Evolutionary conservation across 192 early-diverging fungal genomes (phyloP).

Genomic region (Coemansia sp.): DNA sequence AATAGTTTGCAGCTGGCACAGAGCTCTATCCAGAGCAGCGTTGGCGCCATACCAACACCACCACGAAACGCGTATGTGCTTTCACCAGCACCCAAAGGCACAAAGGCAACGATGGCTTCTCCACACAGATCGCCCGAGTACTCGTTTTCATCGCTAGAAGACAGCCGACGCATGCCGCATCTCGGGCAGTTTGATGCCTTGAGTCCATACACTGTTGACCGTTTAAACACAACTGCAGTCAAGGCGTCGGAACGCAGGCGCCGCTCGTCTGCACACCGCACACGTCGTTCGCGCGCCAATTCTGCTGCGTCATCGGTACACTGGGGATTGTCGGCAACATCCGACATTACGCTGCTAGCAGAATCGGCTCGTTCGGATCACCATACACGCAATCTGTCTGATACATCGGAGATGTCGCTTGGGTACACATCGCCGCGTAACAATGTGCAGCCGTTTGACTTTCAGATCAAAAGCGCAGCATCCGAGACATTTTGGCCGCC

Average conservation of each 20-base stretch:
- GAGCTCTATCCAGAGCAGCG: conserved; percentile 9
- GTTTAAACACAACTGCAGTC: conserved; percentile 40
- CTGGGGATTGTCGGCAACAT: conserved; percentile 31
- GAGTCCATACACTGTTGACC: conserved; percentile 46
- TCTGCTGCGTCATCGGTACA: conserved; percentile 28
- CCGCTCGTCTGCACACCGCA: conserved; percentile 30
- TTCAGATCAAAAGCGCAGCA: conserved; percentile 29
- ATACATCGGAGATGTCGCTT: conserved; percentile 23
- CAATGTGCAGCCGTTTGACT: conserved; percentile 21
- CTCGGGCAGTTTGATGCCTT: conserved; percentile 33
- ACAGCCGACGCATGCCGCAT: conserved; percentile 24
- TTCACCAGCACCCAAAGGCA: conserved; percentile 1
- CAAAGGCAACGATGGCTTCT: conserved; percentile 6
- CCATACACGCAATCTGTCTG: conserved; percentile 28
- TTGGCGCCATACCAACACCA: conserved; percentile 7
- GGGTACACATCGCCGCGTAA: conserved; percentile 11
- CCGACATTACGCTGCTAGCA: conserved; percentile 29
- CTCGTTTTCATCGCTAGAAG: conserved; percentile 43
- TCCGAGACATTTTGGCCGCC: conserved; percentile 44
- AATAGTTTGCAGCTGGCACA: conserved; percentile 18
- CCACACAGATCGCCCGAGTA: conserved; percentile 29
- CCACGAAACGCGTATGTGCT: conserved; percentile 4
- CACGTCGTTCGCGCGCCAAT: conserved; percentile 27
- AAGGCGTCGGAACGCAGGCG: conserved; percentile 48
- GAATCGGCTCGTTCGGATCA: conserved; percentile 21